These are phyloP conservation scores for Diplodia intermedia DNA, from an alignment of 2,329 filamentous ascomycete genomes.

Conservation along the genomic window DNA sequence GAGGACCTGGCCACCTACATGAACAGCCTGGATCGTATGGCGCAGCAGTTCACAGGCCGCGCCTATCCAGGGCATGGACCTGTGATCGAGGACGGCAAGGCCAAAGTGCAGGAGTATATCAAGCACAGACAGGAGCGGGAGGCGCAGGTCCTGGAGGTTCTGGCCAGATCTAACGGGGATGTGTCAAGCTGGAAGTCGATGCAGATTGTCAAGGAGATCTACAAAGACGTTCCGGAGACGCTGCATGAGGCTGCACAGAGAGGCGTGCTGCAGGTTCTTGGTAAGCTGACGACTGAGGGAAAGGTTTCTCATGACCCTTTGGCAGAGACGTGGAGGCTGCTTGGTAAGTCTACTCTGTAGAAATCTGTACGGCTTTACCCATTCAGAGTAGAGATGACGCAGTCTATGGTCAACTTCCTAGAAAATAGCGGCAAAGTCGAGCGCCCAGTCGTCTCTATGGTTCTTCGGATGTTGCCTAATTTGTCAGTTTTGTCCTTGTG, in stretches of 20 bases:
- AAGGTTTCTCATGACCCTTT: constrained; percentile 58
- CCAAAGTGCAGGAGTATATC: constrained; percentile 83
- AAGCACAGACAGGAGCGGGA: constrained; percentile 65
- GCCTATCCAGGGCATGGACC: constrained; percentile 90
- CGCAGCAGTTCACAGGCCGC: constrained; percentile 66
- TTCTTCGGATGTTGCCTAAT: too few relatives aligned
- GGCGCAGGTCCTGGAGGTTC: constrained; percentile 49
- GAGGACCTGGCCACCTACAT: constrained; percentile 77
- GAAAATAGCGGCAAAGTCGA: too few relatives aligned
- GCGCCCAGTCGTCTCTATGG: too few relatives aligned
- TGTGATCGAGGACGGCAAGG: constrained; percentile 73
- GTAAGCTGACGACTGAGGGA: constrained; percentile 78
- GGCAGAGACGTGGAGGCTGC: constrained; percentile 46
- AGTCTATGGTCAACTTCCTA: too few relatives aligned
- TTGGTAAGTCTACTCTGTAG: constrained; percentile 42
- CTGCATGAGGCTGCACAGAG: constrained; percentile 77
- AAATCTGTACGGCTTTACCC: not conserved
- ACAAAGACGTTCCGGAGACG: constrained; percentile 76
- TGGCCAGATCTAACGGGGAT: constrained; percentile 36
- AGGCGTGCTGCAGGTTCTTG: constrained; percentile 78
- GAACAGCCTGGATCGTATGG: constrained; percentile 72
- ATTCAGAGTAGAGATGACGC: too few relatives aligned
- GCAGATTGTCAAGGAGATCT: constrained; percentile 88
- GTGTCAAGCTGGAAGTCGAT: constrained; percentile 68
- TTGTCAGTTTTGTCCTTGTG: too few relatives aligned